phyloP scores from a whole-genome alignment of 2,329 filamentous ascomycete species.

The Curvularia hawaiiensis region DNA sequence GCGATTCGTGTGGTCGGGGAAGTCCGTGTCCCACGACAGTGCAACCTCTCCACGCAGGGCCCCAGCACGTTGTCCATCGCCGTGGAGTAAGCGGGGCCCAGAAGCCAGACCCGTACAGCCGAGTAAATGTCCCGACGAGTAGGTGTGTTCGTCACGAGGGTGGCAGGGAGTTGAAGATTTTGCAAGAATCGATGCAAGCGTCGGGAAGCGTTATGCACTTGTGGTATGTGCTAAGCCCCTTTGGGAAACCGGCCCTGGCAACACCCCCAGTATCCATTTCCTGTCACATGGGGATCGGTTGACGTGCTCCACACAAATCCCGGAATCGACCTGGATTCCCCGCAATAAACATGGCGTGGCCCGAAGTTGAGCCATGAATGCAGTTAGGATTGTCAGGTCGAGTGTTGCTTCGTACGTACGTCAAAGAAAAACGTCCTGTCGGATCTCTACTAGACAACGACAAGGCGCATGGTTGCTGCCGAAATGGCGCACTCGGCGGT shows the following conservation, averaged over 20 bases:
- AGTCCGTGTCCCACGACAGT: constrained; percentile 13
- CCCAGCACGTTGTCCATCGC: background rate
- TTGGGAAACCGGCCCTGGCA: constrained; percentile 5
- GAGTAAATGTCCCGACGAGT: constrained; percentile 12
- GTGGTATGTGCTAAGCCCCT: constrained; percentile 7
- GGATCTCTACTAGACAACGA: background rate
- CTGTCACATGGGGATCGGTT: constrained; percentile 12
- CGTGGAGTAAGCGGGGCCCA: constrained; percentile 6
- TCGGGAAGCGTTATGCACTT: constrained; percentile 11
- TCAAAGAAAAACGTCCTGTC: background rate
- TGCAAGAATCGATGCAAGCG: constrained; percentile 14
- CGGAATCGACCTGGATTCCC: constrained; percentile 8
- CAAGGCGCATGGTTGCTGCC: constrained; percentile 1
- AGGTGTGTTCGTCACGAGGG: constrained; percentile 17
- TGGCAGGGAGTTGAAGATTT: constrained; percentile 11
- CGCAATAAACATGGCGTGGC: constrained; percentile 5
- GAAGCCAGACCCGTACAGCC: constrained; percentile 1
- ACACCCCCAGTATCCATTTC: constrained; percentile 2
- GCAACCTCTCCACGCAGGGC: constrained; percentile 1
- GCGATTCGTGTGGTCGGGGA: constrained; percentile 6
- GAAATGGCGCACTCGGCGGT: background rate
- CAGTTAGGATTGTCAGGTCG: constrained; percentile 9
- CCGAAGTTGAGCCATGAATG: constrained; percentile 19
- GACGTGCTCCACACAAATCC: constrained; percentile 13
- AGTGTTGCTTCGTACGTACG: background rate